A percentile compares a stretch with the other conserved stretches of the same genome.
phyloP scores from a whole-genome alignment of 352 stramenopile genomes.

The Pythium pyrilobum region DNA sequence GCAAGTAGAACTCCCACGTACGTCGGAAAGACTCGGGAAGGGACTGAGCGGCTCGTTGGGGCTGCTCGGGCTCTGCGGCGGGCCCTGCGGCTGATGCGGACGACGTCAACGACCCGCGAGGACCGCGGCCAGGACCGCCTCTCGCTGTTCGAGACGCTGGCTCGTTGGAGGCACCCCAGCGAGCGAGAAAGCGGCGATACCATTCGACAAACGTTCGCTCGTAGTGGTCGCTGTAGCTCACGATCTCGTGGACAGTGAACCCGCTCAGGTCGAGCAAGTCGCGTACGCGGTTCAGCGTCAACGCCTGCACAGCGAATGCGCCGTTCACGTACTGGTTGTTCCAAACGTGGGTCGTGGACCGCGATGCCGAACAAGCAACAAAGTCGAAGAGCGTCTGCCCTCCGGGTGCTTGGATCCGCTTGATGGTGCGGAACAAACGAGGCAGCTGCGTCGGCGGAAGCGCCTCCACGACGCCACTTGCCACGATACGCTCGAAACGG shows the following conservation, averaged over 20 bases:
- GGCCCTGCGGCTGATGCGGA: not conserved
- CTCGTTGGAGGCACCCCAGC: conserved; percentile 21
- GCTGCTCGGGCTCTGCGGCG: not conserved
- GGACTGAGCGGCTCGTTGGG: conserved; percentile 11
- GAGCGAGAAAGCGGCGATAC: conserved; percentile 70
- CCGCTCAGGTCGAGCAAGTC: conserved; percentile 39
- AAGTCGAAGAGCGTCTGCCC: conserved; percentile 66
- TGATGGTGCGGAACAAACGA: conserved; percentile 59
- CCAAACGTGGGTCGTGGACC: conserved; percentile 71
- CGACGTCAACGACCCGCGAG: not conserved
- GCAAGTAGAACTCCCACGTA: conserved; percentile 87
- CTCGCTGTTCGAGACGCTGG: conserved; percentile 6
- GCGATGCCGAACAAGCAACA: conserved; percentile 49
- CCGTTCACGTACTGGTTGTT: conserved; percentile 84
- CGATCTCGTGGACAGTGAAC: conserved; percentile 60
- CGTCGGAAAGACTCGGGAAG: conserved; percentile 77
- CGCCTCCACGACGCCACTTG: conserved; percentile 52
- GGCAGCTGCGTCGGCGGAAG: conserved; percentile 33
- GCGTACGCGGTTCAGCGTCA: conserved; percentile 50
- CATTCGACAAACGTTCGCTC: conserved; percentile 83
- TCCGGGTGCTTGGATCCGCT: conserved; percentile 46
- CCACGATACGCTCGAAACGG: conserved; percentile 65
- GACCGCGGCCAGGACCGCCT: conserved; percentile 2
- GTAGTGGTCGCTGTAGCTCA: conserved; percentile 72
- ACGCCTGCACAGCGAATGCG: conserved; percentile 45